Base-by-base conservation (phyloP, 352 stramenopile genomes). In the Globisporangium canariense region DNA sequence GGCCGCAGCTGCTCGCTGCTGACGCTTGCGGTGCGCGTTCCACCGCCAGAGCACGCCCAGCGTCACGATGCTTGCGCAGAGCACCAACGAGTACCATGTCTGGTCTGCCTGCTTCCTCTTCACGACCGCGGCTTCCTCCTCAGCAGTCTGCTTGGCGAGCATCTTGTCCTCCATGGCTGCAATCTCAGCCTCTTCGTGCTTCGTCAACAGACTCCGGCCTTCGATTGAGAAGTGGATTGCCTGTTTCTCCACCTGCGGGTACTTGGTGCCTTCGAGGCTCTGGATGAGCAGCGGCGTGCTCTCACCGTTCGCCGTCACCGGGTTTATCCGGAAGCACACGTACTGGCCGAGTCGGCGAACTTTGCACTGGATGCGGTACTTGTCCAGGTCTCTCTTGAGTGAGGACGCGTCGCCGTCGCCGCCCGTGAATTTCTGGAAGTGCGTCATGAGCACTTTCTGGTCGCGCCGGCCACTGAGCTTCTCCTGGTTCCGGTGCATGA, bases 171-270 rank as follows among this genome's bases (percentile, higher is more conserved):
- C 83, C 8, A 89, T 65, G 16, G 75, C 72, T 6, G 68, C 73
- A 13, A 92, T 69, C 54, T 89, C 81, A 2, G 59, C 71, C 57
- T 93, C 84, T 67, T 93, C 84, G 11, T 65, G 68, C 16, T 67
- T 69, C 25, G 75, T 83, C 10, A 93, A 68, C 1, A 88, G 67
- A 9, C 74, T 74, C 18, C 84, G 78, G 14, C 78, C 84, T 76
- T 91, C 81, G 54, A 93, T 93, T 13, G 84, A 93, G 65, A 84
- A 90, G 2, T 86, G 72, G 46, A 93, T 90, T 34, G 84, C 84
- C n/a, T 89, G 76, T 60, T 87, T 76, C 64, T 93, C 84, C 28
- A 86, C 73, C 43, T 68, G 54, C 9, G 71, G 57, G 59, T 81
- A 90, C 36, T 80, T 78, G 0, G 84, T 93, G 13, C 68, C 73